A percentile compares a stretch with the other conserved stretches of the same genome.
Evolutionary conservation across 371 early-diverging fungal species (phyloP).

Genomic region (Blakeslea trispora): DNA sequence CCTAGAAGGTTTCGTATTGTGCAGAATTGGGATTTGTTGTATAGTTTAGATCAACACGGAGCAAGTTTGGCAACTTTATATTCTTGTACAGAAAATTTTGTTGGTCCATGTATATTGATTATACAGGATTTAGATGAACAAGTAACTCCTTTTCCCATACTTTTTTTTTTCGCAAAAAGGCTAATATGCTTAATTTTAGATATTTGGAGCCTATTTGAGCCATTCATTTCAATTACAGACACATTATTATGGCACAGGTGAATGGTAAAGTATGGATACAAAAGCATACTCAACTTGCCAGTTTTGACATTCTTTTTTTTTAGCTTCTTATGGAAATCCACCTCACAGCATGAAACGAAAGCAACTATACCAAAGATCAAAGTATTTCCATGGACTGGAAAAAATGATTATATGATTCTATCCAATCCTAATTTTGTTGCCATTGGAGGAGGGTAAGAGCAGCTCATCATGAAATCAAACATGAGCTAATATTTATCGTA

Average conservation of each 20-base stretch:
- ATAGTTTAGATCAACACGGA: slow-evolving; percentile 92
- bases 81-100: slow-evolving; percentile 50
- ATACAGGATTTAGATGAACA: slow-evolving; percentile 70
- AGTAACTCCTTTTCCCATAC: slow-evolving; percentile 36
- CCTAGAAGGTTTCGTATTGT: slow-evolving; percentile 69
- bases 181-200: slow-evolving; percentile 39
- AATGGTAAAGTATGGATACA: slow-evolving; percentile 66
- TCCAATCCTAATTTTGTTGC: slow-evolving; percentile 85
- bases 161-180: background rate
- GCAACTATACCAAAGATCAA: slow-evolving; percentile 39
- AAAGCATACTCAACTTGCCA: background rate
- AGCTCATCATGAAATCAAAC: too few species aligned
- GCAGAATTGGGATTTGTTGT: slow-evolving; percentile 75
- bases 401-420: slow-evolving; percentile 87
- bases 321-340: slow-evolving; percentile 79
- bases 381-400: slow-evolving; percentile 83
- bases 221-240: slow-evolving; percentile 64
- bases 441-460: slow-evolving; percentile 84
- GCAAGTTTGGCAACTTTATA: slow-evolving; percentile 84
- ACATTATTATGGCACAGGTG: slow-evolving; percentile 88
- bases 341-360: slow-evolving; percentile 8
- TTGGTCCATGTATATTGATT: slow-evolving; percentile 72
- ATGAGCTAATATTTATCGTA: slow-evolving; percentile 20
- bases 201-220: slow-evolving; percentile 88
- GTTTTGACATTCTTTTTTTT: too few species aligned